Evolutionary conservation across 768 basidiomycete species (phyloP), one percentile per base, ranked within the genome.

Genomic region (Pleurotus giganteus): DNA sequence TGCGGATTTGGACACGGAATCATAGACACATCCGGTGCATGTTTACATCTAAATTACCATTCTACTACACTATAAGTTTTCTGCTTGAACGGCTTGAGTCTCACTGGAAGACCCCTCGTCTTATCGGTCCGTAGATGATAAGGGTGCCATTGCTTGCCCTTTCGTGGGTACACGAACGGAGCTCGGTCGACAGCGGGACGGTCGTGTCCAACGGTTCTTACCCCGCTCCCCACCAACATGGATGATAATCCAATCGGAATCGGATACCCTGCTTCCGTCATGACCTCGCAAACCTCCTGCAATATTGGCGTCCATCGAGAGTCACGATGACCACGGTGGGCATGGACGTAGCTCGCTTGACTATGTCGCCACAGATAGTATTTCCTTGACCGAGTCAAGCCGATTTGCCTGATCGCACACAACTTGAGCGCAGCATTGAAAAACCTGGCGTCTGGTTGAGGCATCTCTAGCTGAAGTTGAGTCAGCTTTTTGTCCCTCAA

Each of bases 341-440:
- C 67, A 53, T 71, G 70, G 46, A 50, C 58, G 36, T 54, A 46
- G 47, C 57, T 64, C 6, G 71, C 70, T 5, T 47, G 54, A 26
- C 61, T 57, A 27, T 73, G 58, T 50, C 64, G 66, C 21, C 66
- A 66, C 42, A 65, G 61, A 71, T 68, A 71, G 46, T 62, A 63
- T 61, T 69, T 32, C 54, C 58, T 1, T 29, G 46, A 17, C 55
- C 54, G 26, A 63, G 68, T 28, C 49, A 63, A 51, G 54, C 62
- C 47, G 51, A 37, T n/a, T 55, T 44, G 49, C 51, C 44, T 24
- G 39, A 31, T 45, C 49, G 15, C 63, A 32, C 78, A 74, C 43
- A 85, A 68, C 8, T 70, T 66, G 11, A 89, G 67, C 7, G 81
- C 72, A 1, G 83, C 82, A 53, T 87, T 88, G 70, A 84, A 89